phyloP scores from a whole-genome alignment of 495 filamentous ascomycete species.

The Penicillium mononematosum region DNA sequence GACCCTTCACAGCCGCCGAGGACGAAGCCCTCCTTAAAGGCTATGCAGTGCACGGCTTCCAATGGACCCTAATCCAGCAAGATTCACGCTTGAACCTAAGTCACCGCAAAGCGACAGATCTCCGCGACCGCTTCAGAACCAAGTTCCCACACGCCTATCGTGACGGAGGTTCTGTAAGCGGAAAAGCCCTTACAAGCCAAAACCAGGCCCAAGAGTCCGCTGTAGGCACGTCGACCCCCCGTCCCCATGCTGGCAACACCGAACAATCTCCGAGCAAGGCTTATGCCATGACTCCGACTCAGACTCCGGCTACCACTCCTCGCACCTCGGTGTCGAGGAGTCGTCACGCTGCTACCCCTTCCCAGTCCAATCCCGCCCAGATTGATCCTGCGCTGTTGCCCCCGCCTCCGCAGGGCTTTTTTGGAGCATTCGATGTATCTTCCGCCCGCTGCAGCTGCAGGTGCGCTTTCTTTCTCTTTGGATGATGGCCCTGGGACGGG shows the following conservation, averaged over 20 bases:
- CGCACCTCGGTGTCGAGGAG: constrained; percentile 14
- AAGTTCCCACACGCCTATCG: constrained; percentile 74
- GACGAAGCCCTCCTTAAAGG: constrained; percentile 76
- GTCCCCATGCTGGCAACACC: constrained; percentile 5
- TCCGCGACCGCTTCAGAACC: constrained; percentile 79
- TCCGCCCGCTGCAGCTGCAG: constrained; percentile 12
- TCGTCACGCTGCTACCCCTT: constrained; percentile 16
- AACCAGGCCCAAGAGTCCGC: neutral
- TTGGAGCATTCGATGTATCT: constrained; percentile 22
- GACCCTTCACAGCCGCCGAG: constrained; percentile 70
- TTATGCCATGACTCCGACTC: neutral
- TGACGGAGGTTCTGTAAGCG: constrained; percentile 47
- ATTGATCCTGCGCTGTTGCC: constrained; percentile 36
- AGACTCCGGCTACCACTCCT: neutral
- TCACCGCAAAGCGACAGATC: constrained; percentile 69
- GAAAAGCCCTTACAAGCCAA: constrained; percentile 24
- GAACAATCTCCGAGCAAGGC: constrained; percentile 20
- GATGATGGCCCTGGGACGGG: constrained; percentile 32
- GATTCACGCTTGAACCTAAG: constrained; percentile 65
- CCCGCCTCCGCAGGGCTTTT: constrained; percentile 31
- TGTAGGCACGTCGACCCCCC: constrained; percentile 16
- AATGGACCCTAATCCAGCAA: constrained; percentile 78
- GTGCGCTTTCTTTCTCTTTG: constrained; percentile 33
- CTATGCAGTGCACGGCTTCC: constrained; percentile 69
- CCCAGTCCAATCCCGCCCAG: constrained; percentile 19